Conservation (phyloP, 345 rosid genomes). For the Euclidium syriacum region DNA sequence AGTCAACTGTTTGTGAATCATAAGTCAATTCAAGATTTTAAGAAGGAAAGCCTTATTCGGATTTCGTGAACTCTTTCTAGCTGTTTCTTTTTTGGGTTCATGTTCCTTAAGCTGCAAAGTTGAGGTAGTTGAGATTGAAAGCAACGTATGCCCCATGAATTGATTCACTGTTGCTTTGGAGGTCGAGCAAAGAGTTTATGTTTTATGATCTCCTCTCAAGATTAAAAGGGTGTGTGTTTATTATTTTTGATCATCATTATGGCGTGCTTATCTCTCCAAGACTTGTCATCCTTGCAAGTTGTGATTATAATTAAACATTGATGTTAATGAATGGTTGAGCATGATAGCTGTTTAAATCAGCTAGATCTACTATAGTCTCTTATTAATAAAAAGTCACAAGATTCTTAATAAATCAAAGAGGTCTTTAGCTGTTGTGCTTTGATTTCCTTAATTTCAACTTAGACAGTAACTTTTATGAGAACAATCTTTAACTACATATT, state of each 20-base stretch:
- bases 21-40: background rate
- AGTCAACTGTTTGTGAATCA: constrained; percentile 3
- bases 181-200: background rate
- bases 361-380: background rate
- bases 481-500: background rate
- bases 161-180: background rate
- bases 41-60: background rate
- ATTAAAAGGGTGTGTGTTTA: background rate
- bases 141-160: background rate
- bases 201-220: background rate
- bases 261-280: background rate
- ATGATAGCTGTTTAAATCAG: background rate
- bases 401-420: background rate
- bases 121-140: background rate
- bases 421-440: background rate
- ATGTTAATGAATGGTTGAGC: background rate
- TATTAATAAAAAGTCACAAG: background rate
- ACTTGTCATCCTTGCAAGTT: constrained; percentile 6
- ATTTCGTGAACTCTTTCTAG: constrained; percentile 8
- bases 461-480: background rate
- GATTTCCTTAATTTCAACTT: background rate
- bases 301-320: background rate
- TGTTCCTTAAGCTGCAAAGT: background rate
- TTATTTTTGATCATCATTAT: background rate
- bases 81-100: background rate